Conservation (phyloP, 352 stramenopile species). For the Stephanocyclus meneghinianus region DNA sequence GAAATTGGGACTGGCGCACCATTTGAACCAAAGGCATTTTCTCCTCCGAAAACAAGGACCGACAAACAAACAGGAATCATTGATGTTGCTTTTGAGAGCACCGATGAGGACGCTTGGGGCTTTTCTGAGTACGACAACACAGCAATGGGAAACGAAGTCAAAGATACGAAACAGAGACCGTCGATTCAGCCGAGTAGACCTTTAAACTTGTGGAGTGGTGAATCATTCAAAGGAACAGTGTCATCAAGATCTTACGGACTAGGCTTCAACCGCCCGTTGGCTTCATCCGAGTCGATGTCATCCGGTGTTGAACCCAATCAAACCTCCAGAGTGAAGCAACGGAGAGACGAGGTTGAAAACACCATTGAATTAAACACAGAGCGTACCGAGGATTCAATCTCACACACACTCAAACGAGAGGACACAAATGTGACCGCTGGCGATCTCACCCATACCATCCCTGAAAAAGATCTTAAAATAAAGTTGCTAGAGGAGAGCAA, state of each 20-base stretch:
- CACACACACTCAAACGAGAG: neutral
- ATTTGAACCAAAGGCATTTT: slow-evolving; percentile 14
- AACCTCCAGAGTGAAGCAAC: too few relatives aligned
- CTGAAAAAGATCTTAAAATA: slow-evolving; percentile 1
- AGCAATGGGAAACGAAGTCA: neutral
- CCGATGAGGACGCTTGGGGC: neutral
- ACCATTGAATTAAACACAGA: too few relatives aligned
- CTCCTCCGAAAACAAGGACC: neutral
- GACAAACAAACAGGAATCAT: neutral
- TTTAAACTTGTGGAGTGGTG: slow-evolving; percentile 7
- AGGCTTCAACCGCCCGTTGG: neutral
- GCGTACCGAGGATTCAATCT: neutral
- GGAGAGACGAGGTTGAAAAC: too few relatives aligned
- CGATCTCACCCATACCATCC: neutral
- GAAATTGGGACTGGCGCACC: slow-evolving; percentile 8
- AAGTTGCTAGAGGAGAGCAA: slow-evolving; percentile 12
- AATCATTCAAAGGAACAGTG: slow-evolving; percentile 15
- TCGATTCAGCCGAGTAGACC: neutral
- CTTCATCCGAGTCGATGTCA: neutral
- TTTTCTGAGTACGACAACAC: too few relatives aligned
- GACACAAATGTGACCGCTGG: neutral
- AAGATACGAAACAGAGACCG: neutral
- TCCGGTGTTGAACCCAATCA: neutral
- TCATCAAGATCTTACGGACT: slow-evolving; percentile 9
- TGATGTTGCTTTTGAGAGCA: slow-evolving; percentile 8